Base-by-base conservation (phyloP, 2,329 filamentous ascomycete species). In the Aspergillus candidus region DNA sequence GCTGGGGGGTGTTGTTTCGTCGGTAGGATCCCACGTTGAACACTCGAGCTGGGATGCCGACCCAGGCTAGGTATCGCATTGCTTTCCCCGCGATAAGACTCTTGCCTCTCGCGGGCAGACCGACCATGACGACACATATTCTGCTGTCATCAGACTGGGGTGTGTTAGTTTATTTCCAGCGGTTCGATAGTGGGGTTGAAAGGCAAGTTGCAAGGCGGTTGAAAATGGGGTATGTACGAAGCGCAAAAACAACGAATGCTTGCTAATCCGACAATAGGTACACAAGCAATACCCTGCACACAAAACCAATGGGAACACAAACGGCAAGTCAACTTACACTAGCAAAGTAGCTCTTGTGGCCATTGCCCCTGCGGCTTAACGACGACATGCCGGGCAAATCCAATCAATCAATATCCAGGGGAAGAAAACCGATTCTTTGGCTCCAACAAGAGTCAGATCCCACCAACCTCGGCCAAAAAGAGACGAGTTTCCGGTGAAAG, bases 51-150 rank as follows among this genome's bases (percentile, higher is more conserved):
- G 87, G 84, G 62, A 98, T 90, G 18, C 90, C 95, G 47, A 97
- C 84, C 93, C 93, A 98, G 67, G 87, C 86, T 31, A 98, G 82
- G 70, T 98, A 98, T 48, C 93, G 84, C 67, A 93, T 85, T 49
- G 89, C 88, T 80, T 96, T 96, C 62, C 94, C 89, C 56, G 93
- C 91, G 65, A 98, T 97, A 68, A 95, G 82, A 73, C 88, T 95
- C 78, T 98, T 98, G 62, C 93, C 93, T 57, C 93, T 79, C 49
- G 93, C 93, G 43, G 93, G 93, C 64, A 98, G 77, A 55, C 93
- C 93, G 48, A 98, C 93, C 93, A 98, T 97, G 59, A 98, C 89
- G 53, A 98, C 90, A 69, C 91, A 97, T 73, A 98, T 94, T 68
- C 87, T 88, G 49, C 88, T 91, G 69, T 96, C 89, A 75, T 97